Evolutionary conservation across 495 filamentous ascomycete species (phyloP), one percentile per base, ranked within the genome.

Genomic region (Friedmanniomyces simplex): DNA sequence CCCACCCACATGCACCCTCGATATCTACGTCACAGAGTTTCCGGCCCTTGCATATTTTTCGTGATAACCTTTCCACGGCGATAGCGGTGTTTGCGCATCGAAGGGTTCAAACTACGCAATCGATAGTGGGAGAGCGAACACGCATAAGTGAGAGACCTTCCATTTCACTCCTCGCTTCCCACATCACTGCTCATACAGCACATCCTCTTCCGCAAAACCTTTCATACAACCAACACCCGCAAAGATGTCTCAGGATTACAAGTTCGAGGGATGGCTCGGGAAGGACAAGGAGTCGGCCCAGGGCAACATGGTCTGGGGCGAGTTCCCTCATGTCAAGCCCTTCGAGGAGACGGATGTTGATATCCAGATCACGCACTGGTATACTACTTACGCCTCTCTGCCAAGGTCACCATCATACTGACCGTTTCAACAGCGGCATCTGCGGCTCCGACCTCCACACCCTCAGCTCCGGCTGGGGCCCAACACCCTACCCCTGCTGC

Each of bases 211-310:
- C n/a, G n/a, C n/a, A n/a, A n/a, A n/a, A n/a, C n/a, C n/a, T 45
- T 45, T 13, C 6, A 45, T n/a, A n/a, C 21, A 10, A 52, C 16
- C 14, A 52, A 42, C 20, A 54, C 20, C 32, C 8, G 13, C 20
- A 11, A 54, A 54, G 20, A 56, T 56, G 54, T 28, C 54, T 49
- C 32, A 58, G 1, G 55, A 58, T 48, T 62, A 62, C 50, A 75
- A 82, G 55, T 95, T 91, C 72, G 71, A 83, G 61, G 89, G 90
- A 65, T 95, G 90, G 91, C 71, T 95, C 54, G 88, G 84, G 64
- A 73, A 82, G 54, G 75, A 83, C 64, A 64, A 71, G 14, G 69
- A 77, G 12, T 69, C 81, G 30, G 78, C 77, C 42, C 73, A 86
- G 22, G 85, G 82, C 48, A 86, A 89, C 14, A 82, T 95, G 68